Evolutionary conservation across 768 basidiomycete species (phyloP), one percentile per base, ranked within the genome.

Genomic region (Lyophyllum semitale): DNA sequence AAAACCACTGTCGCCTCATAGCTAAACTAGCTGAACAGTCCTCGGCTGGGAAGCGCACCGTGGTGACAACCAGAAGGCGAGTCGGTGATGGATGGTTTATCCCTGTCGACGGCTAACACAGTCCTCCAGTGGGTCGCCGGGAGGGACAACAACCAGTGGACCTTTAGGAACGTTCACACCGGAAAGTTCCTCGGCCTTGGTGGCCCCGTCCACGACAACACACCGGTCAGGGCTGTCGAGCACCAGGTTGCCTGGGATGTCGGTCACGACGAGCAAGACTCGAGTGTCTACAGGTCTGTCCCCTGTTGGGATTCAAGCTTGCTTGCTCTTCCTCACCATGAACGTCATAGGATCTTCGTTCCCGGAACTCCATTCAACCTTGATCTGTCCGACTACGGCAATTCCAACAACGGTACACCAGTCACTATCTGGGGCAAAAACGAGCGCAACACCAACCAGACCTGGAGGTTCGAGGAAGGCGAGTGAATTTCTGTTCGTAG

Each of bases 301-400:
- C 13, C 25, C 49, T 15, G 13, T 22, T 8, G 11, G 12, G 8
- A 20, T 33, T 22, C 32, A 12, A 65, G 32, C 20, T 27, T 7
- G 6, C n/a, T 22, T 48, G 22, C 3, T 33, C 41, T 2, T 42
- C 18, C 41, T 26, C 18, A 12, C 29, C 20, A 22, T 43, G 1
- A 6, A 12, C 27, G 63, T 48, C 20, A 33, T 58, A 80, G 79
- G 63, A 69, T 60, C 59, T 80, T 60, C 65, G 67, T 59, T 59
- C 66, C 35, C 17, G 58, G 51, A 73, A 57, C 63, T 66, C 17
- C 9, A 47, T 53, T 58, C 67, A 74, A 69, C 53, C 54, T 76
- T 32, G 80, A 82, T 52, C 59, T 82, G 7, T 68, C 71, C 4
- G 70, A 79, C 52, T 62, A 79, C 47, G 81, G 81, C 13, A 73